phyloP scores from a whole-genome alignment of 352 stramenopile genomes.

The Globisporangium echinulatum region DNA sequence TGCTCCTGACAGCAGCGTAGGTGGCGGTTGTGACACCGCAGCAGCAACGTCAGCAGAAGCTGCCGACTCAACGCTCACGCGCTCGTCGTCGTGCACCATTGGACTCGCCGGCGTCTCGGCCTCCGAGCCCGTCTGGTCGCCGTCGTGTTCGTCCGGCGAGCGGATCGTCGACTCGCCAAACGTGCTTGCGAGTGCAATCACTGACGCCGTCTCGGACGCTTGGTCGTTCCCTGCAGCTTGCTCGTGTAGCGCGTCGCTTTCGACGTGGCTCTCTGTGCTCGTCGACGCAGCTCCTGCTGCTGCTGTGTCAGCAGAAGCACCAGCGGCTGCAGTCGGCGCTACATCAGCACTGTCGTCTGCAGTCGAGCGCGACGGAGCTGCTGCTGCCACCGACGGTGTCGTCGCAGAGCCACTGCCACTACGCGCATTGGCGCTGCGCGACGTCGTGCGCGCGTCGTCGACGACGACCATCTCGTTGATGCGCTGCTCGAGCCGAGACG shows the following conservation, averaged over 20 bases:
- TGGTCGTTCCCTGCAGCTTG: constrained; percentile 19
- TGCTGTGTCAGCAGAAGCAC: not conserved
- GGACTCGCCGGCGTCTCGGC: constrained; percentile 26
- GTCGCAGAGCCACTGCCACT: no score
- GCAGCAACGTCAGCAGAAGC: constrained; percentile 20
- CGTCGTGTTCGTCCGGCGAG: constrained; percentile 54
- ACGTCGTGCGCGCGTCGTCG: constrained; percentile 18
- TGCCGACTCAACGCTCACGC: constrained; percentile 15
- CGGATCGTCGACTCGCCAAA: constrained; percentile 75
- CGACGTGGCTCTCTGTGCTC: not conserved
- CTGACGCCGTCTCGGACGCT: constrained; percentile 59
- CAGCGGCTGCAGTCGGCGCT: not conserved
- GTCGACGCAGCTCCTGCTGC: not conserved
- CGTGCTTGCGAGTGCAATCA: constrained; percentile 78
- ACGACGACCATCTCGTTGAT: constrained; percentile 43
- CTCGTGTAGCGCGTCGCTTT: constrained; percentile 1
- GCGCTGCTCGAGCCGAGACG: constrained; percentile 68
- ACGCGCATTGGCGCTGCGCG: constrained; percentile 1
- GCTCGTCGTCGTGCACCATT: constrained; percentile 14
- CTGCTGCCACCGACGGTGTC: not conserved
- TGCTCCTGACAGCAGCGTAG: no score
- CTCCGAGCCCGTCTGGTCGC: constrained; percentile 42
- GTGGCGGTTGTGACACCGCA: constrained; percentile 1
- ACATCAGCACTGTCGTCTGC: not conserved
- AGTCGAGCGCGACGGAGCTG: not conserved